phyloP scores from a whole-genome alignment of 495 filamentous ascomycete species.

The Neurospora sp. region DNA sequence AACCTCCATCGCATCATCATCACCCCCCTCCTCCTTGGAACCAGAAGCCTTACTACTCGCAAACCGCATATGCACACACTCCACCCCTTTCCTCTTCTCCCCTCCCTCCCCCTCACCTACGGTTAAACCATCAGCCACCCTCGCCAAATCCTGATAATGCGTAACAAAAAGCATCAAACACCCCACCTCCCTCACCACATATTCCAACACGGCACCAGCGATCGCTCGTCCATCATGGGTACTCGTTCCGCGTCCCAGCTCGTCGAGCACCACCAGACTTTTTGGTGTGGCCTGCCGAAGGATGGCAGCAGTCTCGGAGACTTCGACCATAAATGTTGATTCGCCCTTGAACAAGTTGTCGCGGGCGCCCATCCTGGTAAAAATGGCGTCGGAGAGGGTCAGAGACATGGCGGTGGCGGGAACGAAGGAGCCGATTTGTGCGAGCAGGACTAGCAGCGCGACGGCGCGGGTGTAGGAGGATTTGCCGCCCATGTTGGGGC shows the following conservation, averaged over 20 bases:
- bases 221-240: constrained; percentile 97
- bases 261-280: constrained; percentile 85
- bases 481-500: constrained; percentile 98
- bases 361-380: constrained; percentile 92
- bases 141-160: constrained; percentile 81
- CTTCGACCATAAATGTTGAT: constrained; percentile 95
- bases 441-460: constrained; percentile 86
- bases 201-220: constrained; percentile 79
- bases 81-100: constrained; percentile 31
- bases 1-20: constrained; percentile 11
- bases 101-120: not conserved
- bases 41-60: constrained; percentile 13
- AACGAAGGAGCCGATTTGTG: constrained; percentile 90
- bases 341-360: constrained; percentile 96
- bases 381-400: constrained; percentile 81
- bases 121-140: constrained; percentile 45
- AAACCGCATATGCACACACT: constrained; percentile 81
- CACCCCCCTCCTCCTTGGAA: too few species aligned
- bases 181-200: constrained; percentile 62
- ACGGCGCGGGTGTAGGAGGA: constrained; percentile 88
- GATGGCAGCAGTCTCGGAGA: constrained; percentile 84
- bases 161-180: constrained; percentile 91
- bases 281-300: constrained; percentile 75
- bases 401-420: constrained; percentile 65
- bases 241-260: constrained; percentile 82